Percentiles rank a stretch among this genome's conserved stretches.
These are phyloP conservation scores for Simplicillium aogashimaense DNA, from an alignment of 2,329 filamentous ascomycete species.

Conservation along the genomic window DNA sequence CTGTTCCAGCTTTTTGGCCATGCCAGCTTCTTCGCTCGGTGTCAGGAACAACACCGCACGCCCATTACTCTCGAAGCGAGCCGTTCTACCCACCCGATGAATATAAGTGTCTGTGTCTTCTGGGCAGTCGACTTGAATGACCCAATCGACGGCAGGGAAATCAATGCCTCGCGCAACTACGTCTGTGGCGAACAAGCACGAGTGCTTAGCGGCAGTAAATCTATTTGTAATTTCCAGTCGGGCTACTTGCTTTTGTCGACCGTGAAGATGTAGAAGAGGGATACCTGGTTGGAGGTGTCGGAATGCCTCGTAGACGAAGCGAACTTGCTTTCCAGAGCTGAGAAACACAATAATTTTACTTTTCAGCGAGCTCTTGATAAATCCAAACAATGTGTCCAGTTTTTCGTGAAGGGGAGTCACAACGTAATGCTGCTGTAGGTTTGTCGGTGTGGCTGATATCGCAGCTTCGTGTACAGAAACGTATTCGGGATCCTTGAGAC, in stretches of 20 bases:
- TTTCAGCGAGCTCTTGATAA: slow-evolving; percentile 84
- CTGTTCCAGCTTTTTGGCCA: slow-evolving; percentile 73
- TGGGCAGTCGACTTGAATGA: slow-evolving; percentile 95
- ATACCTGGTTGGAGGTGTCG: slow-evolving; percentile 91
- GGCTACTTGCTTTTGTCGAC: slow-evolving; percentile 84
- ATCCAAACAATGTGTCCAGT: slow-evolving; percentile 84
- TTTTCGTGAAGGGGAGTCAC: slow-evolving; percentile 80
- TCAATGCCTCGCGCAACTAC: slow-evolving; percentile 90
- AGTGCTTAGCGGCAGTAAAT: slow-evolving; percentile 71
- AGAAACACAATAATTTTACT: slow-evolving; percentile 93
- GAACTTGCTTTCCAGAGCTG: slow-evolving; percentile 90
- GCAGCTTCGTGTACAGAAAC: slow-evolving; percentile 86
- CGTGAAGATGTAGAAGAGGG: slow-evolving; percentile 83
- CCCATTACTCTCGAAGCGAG: slow-evolving; percentile 82
- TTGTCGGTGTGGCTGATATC: slow-evolving; percentile 67
- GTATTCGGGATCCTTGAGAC: slow-evolving; percentile 85
- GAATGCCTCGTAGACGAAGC: slow-evolving; percentile 91
- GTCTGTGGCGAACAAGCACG: slow-evolving; percentile 90
- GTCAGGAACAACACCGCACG: slow-evolving; percentile 85
- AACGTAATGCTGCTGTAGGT: slow-evolving; percentile 85
- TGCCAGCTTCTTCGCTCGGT: slow-evolving; percentile 85
- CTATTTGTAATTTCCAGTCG: slow-evolving; percentile 78
- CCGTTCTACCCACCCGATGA: slow-evolving; percentile 87
- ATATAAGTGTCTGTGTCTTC: slow-evolving; percentile 98
- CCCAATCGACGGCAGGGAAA: slow-evolving; percentile 95